These are phyloP conservation scores for Colletotrichum cordylinicola DNA, from an alignment of 2,329 filamentous ascomycete species.

Conservation along the genomic window DNA sequence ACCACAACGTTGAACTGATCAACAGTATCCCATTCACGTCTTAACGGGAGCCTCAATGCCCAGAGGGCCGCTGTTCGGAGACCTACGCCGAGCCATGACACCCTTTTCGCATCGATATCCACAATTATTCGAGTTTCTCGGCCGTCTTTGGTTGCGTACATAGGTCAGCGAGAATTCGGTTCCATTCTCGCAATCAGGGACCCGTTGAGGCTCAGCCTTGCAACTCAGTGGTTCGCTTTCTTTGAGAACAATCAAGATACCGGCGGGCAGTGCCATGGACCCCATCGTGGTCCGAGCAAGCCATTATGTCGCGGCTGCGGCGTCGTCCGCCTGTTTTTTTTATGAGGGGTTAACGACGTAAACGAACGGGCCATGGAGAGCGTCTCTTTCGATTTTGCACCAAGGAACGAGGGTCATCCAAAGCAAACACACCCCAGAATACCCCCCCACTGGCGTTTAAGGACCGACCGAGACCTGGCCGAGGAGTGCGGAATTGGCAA, in stretches of 20 bases:
- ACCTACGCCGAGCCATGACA: slow-evolving; percentile 10
- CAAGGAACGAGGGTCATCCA: slow-evolving; percentile 8
- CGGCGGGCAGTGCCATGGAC: background rate
- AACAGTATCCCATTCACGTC: background rate
- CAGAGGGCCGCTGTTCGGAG: background rate
- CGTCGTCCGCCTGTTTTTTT: slow-evolving; percentile 11
- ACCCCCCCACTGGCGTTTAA: slow-evolving; percentile 1
- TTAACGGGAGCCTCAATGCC: background rate
- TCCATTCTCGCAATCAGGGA: background rate
- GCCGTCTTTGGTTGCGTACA: background rate
- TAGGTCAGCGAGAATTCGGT: background rate
- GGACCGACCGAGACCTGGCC: slow-evolving; percentile 18
- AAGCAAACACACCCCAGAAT: slow-evolving; percentile 2
- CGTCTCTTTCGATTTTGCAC: background rate
- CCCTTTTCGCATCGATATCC: slow-evolving; percentile 8
- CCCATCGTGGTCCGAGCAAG: slow-evolving; percentile 12
- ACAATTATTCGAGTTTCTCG: background rate
- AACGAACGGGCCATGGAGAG: background rate
- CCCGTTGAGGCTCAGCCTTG: background rate
- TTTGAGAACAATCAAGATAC: background rate
- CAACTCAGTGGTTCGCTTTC: background rate
- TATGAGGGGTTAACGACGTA: slow-evolving; percentile 15
- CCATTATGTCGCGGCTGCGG: slow-evolving; percentile 17
- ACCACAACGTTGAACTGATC: background rate
- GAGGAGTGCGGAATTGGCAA: slow-evolving; percentile 6